Base-by-base conservation (phyloP, 345 rosid species). In the Crucihimalaya himalaica region DNA sequence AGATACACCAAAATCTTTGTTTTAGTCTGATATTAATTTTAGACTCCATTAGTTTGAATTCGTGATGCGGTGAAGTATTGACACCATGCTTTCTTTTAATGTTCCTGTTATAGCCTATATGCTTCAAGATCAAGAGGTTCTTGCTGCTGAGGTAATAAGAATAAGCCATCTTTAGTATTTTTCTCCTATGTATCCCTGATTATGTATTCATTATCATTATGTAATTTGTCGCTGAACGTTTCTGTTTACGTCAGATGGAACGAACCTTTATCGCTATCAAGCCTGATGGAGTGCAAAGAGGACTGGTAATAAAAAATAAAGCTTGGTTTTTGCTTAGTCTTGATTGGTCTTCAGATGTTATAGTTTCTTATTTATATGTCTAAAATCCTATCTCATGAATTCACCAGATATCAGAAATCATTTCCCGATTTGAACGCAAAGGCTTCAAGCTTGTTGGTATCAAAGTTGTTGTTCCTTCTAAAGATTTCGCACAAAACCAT, bases 251-350 rank as follows among this genome's bases (percentile, higher is more conserved):
- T 55, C 85, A 95, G 99, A 54, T 86, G 83, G 99, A 95, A 74
- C 92, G 93, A 32, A 88, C 97, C 55, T 92, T 95, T 86, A 95
- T 95, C 21, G 99, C 99, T 56, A 95, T 95, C 87, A 95, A 95
- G 86, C 99, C 97, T 23, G 97, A 92, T 74, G 99, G 99, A 55
- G 96, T 95, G 53, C 99, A 95, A 79, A 74, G 99, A 83, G 97
- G 97, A 27, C 88, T 92, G 91, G 99, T 95, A 86, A 79, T 9
- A 45, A 6, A 5, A 47, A 15, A 15, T 7, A 58, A 39, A 6
- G 5, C 37, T 29, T 0, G 15, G 2, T 61, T 76, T 76, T 23
- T 61, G 29, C 21, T 71, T 64, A 40, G 72, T 51, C 51, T 75
- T 51, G 35, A 46, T 64, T 56, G 40, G 52, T 70, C 23, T 53